Evolutionary conservation across 2,329 filamentous ascomycete species (phyloP), one percentile per base, ranked within the genome.

Genomic region (Westerdykella sp.): DNA sequence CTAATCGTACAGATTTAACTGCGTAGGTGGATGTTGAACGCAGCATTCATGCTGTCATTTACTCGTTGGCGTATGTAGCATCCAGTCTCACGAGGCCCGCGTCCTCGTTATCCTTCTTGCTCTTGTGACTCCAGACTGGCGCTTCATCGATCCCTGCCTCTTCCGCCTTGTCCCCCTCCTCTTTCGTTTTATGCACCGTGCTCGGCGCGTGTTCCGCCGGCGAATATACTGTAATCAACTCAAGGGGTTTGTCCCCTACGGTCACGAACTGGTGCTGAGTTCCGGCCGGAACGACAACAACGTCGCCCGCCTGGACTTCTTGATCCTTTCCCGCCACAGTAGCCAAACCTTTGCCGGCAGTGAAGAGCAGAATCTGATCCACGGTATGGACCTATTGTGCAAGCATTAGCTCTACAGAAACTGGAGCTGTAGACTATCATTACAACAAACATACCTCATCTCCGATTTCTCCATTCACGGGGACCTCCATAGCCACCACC

Each of bases 261-360:
- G 82, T 83, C 39, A 83, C 67, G 58, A 84, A 83, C 56, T 83
- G 79, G 57, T 83, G 80, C 60, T 80, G 77, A 2, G 80, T 83
- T 0, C 80, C 80, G 0, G 80, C 81, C 0, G 81, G 80, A 2
- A 84, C 80, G 39, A 83, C 72, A 18, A 83, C 74, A 13, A 81
- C 63, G 62, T 80, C 71, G 42, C 76, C 75, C 5, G 77, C 76
- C 41, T 72, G 73, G 45, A 81, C 62, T 37, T 71, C 67, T 47
- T 81, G 78, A 41, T 81, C 75, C 42, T 76, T 76, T 1, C 78
- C 78, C 13, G 72, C 75, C 4, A 83, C 73, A 2, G 76, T 80
- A 1, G 79, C 79, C 21, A 76, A 74, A 0, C 76, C 79, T 10
- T 65, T 69, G 11, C 80, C 80, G 5, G 73, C 76, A 0, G 79